phyloP scores from a whole-genome alignment of 129 eudicot species.

The Helichrysum umbraculigerum region DNA sequence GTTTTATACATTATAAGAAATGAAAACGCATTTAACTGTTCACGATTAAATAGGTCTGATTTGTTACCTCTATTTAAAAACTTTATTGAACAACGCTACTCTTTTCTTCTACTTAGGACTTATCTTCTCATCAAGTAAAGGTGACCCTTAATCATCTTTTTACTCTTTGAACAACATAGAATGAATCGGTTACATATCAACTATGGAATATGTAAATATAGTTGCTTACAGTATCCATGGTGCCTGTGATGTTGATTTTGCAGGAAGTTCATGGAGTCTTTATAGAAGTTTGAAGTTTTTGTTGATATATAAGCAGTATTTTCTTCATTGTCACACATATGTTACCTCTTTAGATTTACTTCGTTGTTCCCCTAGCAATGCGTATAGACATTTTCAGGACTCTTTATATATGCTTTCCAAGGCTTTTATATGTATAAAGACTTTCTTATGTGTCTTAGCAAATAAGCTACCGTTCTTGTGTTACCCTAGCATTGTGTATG shows the following conservation, averaged over 20 bases:
- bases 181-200: too few relatives aligned
- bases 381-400: neutral
- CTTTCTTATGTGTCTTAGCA: neutral
- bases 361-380: neutral
- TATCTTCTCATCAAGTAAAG: too few relatives aligned
- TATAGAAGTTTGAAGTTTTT: conserved; percentile 36
- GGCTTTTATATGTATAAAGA: neutral
- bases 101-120: too few relatives aligned
- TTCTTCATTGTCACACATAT: conserved; percentile 6
- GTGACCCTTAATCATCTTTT: too few relatives aligned
- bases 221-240: neutral
- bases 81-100: too few relatives aligned
- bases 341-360: neutral
- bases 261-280: conserved; percentile 52
- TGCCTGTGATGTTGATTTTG: conserved; percentile 26
- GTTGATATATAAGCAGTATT: conserved; percentile 34
- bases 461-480: neutral
- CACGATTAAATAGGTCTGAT: too few relatives aligned
- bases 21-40: too few relatives aligned
- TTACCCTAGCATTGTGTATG: conserved; percentile 12
- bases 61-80: too few relatives aligned
- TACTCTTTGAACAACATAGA: too few relatives aligned
- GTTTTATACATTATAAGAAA: too few relatives aligned
- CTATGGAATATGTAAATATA: neutral
- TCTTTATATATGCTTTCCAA: neutral